phyloP scores from a whole-genome alignment of 2,329 filamentous ascomycete genomes.

The Fusarium transvaalense region DNA sequence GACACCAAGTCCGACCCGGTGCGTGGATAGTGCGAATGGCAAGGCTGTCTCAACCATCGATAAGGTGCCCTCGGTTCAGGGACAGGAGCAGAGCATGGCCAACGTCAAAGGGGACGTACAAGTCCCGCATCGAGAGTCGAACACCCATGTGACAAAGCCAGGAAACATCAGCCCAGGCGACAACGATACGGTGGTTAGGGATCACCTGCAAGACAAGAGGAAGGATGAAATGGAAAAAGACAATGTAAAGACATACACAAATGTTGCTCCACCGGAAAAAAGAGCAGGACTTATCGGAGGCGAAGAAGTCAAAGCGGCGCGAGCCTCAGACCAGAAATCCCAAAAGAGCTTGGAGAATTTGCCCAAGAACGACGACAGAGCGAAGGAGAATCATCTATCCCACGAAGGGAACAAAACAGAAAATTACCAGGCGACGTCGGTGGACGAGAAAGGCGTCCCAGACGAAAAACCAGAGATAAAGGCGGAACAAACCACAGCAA shows the following conservation, averaged over 20 bases:
- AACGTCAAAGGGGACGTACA: background rate
- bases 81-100: background rate
- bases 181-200: slow-evolving; percentile 18
- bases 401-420: slow-evolving; percentile 16
- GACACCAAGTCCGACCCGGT: slow-evolving; percentile 23
- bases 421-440: slow-evolving; percentile 3
- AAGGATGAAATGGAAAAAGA: background rate
- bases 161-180: slow-evolving; percentile 14
- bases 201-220: background rate
- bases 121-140: background rate
- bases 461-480: slow-evolving; percentile 22
- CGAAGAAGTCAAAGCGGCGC: slow-evolving; percentile 26
- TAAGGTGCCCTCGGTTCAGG: background rate
- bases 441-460: background rate
- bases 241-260: background rate
- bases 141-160: background rate
- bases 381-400: slow-evolving; percentile 10
- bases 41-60: background rate
- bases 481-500: slow-evolving; percentile 23
- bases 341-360: slow-evolving; percentile 11
- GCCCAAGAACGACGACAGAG: slow-evolving; percentile 13
- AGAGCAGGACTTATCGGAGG: slow-evolving; percentile 1
- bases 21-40: background rate
- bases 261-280: slow-evolving; percentile 1
- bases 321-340: slow-evolving; percentile 11